phyloP scores from a whole-genome alignment of 805 yeast species.

The Suhomyces sp. region DNA sequence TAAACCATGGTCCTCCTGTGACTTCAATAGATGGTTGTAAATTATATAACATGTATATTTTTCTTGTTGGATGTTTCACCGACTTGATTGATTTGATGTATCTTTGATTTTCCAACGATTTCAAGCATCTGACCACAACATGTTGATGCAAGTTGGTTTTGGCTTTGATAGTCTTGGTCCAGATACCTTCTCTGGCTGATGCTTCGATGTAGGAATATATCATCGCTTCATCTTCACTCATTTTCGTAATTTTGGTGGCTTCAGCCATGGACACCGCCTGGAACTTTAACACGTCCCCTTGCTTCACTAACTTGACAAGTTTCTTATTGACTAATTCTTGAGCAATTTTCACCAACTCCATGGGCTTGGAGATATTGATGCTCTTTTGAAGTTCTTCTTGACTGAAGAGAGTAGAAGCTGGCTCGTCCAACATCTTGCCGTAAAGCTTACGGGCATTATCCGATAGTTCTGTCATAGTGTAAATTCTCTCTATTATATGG shows the following conservation, averaged over 20 bases:
- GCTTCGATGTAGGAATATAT: conserved; percentile 90
- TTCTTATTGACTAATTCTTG: conserved; percentile 57
- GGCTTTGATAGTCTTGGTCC: conserved; percentile 90
- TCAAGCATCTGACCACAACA: conserved; percentile 81
- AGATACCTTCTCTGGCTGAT: conserved; percentile 90
- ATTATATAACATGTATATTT: conserved; percentile 92
- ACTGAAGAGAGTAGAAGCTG: conserved; percentile 51
- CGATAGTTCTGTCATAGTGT: conserved; percentile 26
- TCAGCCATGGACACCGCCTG: conserved; percentile 72
- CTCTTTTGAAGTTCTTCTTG: conserved; percentile 67
- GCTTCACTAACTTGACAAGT: conserved; percentile 66
- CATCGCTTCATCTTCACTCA: conserved; percentile 87
- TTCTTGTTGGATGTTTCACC: conserved; percentile 90
- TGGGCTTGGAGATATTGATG: conserved; percentile 41
- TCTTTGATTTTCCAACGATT: conserved; percentile 74
- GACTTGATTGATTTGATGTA: conserved; percentile 87
- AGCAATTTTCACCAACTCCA: conserved; percentile 46
- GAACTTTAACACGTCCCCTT: conserved; percentile 66
- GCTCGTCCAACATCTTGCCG: conserved; percentile 56
- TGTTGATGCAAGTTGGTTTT: conserved; percentile 89
- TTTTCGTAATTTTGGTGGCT: conserved; percentile 71
- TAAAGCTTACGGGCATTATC: conserved; percentile 61
- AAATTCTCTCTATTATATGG: too few species aligned
- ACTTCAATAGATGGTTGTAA: conserved; percentile 93
- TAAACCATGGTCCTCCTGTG: conserved; percentile 99